phyloP scores from a whole-genome alignment of 306 rosid species.

The Cucumis melo region DNA sequence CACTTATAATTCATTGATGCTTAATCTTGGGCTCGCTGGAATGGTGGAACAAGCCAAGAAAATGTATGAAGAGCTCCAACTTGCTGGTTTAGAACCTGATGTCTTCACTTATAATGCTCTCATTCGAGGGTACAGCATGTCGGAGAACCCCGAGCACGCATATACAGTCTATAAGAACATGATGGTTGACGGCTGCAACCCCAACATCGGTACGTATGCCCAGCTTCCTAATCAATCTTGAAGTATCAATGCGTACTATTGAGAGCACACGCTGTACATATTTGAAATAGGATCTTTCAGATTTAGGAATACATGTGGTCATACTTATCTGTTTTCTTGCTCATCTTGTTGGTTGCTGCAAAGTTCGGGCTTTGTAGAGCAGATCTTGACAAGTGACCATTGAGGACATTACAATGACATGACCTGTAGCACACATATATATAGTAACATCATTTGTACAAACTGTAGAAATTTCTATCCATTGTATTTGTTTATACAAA shows the following conservation, averaged over 20 bases:
- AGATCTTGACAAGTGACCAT: background rate
- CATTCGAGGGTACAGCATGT: slow-evolving; percentile 61
- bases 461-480: background rate
- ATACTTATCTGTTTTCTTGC: background rate
- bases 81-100: slow-evolving; percentile 66
- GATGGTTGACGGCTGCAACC: slow-evolving; percentile 85
- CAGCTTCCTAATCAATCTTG: slow-evolving; percentile 65
- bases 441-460: background rate
- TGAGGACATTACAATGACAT: background rate
- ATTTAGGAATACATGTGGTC: background rate
- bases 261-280: background rate
- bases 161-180: slow-evolving; percentile 68
- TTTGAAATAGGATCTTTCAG: background rate
- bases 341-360: background rate
- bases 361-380: background rate
- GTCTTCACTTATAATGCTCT: slow-evolving; percentile 94
- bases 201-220: slow-evolving; percentile 58
- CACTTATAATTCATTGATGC: slow-evolving; percentile 69
- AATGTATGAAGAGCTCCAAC: slow-evolving; percentile 64
- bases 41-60: slow-evolving; percentile 65
- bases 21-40: slow-evolving; percentile 70
- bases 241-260: background rate
- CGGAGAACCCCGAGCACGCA: slow-evolving; percentile 61
- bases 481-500: background rate
- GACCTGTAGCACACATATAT: too few relatives aligned